phyloP scores from a whole-genome alignment of 805 yeast genomes.

The Kodamaea neixiangensis region DNA sequence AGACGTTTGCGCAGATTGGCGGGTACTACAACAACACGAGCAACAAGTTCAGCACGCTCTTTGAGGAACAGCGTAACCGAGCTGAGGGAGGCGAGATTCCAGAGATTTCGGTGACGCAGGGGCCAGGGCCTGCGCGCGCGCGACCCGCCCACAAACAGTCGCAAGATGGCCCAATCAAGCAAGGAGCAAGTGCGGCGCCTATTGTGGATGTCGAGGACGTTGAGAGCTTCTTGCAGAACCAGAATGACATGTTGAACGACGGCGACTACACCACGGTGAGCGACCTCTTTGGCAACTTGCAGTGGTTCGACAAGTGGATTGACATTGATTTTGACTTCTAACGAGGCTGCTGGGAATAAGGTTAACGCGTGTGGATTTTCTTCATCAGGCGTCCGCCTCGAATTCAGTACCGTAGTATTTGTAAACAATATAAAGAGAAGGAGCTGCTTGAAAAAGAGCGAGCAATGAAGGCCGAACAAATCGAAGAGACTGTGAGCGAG shows the following conservation, averaged over 20 bases:
- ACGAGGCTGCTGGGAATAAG: neutral
- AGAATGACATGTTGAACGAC: constrained; percentile 10
- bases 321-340: constrained; percentile 26
- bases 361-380: neutral
- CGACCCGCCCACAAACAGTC: neutral
- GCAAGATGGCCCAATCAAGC: neutral
- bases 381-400: neutral
- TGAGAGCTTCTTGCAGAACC: neutral
- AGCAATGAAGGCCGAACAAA: constrained; percentile 1
- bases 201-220: neutral
- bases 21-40: constrained; percentile 11
- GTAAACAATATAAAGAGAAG: neutral
- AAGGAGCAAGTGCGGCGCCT: neutral
- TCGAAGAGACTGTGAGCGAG: neutral
- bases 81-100: neutral
- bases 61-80: constrained; percentile 21
- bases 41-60: constrained; percentile 18
- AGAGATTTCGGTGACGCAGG: neutral
- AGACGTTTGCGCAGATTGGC: constrained; percentile 51
- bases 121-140: neutral
- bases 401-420: neutral
- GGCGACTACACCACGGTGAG: constrained; percentile 23
- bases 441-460: neutral
- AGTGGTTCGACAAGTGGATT: constrained; percentile 59
- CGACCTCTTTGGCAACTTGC: constrained; percentile 43